phyloP scores from a whole-genome alignment of 176 grass and related monocot species.

The Phyllostachys edulis region DNA sequence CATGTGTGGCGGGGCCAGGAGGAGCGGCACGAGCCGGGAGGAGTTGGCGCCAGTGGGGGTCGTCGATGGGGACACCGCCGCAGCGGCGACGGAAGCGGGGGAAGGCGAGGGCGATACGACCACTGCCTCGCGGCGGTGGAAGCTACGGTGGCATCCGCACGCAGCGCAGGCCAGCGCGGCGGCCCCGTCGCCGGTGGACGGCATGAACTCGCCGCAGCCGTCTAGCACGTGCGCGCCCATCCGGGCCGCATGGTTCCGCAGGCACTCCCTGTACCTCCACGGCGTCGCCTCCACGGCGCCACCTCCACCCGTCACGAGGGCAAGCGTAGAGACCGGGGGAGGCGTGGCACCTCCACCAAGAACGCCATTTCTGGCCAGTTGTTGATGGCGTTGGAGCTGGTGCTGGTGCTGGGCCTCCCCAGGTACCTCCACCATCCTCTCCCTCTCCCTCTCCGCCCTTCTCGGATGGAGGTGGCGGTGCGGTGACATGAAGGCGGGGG shows the following conservation, averaged over 20 bases:
- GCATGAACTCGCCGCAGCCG: slow-evolving; percentile 98
- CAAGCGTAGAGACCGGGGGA: neutral
- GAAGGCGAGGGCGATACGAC: neutral
- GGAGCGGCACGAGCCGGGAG: slow-evolving; percentile 41
- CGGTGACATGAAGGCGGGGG: slow-evolving; percentile 9
- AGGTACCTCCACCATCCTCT: slow-evolving; percentile 1
- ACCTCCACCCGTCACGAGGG: neutral
- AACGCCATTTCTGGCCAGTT: slow-evolving; percentile 41
- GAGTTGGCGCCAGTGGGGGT: slow-evolving; percentile 20
- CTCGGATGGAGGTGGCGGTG: slow-evolving; percentile 36
- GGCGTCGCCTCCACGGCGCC: neutral
- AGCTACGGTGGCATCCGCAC: slow-evolving; percentile 97
- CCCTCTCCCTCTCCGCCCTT: slow-evolving; percentile 32
- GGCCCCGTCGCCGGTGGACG: slow-evolving; percentile 23
- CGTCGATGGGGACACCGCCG: slow-evolving; percentile 2
- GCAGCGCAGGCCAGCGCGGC: slow-evolving; percentile 71
- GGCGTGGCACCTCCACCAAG: neutral
- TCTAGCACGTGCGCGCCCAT: slow-evolving; percentile 85
- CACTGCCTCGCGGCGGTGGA: slow-evolving; percentile 70
- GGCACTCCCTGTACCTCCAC: slow-evolving; percentile 85
- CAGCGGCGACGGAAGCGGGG: neutral
- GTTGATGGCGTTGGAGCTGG: slow-evolving; percentile 36
- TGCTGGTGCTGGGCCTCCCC: slow-evolving; percentile 18
- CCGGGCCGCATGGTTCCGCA: slow-evolving; percentile 77
- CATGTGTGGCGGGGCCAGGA: slow-evolving; percentile 51